Percentiles rank a stretch among this genome's conserved stretches.
phyloP scores from a whole-genome alignment of 768 basidiomycete species.

The Sarcodon sp. region DNA sequence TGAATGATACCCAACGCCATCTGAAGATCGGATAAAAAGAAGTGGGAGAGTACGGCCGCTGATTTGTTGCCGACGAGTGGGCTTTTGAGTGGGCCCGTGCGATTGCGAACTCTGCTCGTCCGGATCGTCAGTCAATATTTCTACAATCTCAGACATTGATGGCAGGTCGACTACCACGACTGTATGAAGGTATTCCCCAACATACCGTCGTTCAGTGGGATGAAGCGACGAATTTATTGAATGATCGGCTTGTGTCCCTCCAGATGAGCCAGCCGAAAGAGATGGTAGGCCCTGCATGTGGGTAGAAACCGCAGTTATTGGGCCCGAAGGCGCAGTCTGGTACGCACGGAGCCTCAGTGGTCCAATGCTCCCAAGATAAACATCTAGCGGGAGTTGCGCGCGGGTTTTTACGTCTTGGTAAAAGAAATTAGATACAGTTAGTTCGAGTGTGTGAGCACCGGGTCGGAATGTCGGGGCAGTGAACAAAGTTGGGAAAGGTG shows the following conservation, averaged over 20 bases:
- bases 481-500: constrained; percentile 82
- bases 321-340: constrained; percentile 58
- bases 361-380: constrained; percentile 84
- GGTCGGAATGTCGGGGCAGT: constrained; percentile 67
- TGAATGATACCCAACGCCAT: constrained; percentile 86
- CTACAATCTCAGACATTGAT: constrained; percentile 58
- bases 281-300: constrained; percentile 34
- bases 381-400: constrained; percentile 60
- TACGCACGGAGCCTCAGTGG: constrained; percentile 72
- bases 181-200: constrained; percentile 38
- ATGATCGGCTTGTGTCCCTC: constrained; percentile 14
- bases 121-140: constrained; percentile 64
- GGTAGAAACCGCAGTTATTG: constrained; percentile 48
- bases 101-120: constrained; percentile 24
- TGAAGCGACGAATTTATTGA: constrained; percentile 3
- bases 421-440: constrained; percentile 84
- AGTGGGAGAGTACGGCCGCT: constrained; percentile 62
- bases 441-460: constrained; percentile 59
- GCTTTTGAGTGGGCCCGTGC: constrained; percentile 19
- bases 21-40: constrained; percentile 67
- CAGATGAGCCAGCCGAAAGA: neutral
- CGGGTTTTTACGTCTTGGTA: constrained; percentile 59
- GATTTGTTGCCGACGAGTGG: constrained; percentile 30
- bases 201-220: constrained; percentile 5
- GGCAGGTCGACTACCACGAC: constrained; percentile 85